Conservation (phyloP, 441 rosid genomes). For the Euphorbia schlechtendalii region DNA sequence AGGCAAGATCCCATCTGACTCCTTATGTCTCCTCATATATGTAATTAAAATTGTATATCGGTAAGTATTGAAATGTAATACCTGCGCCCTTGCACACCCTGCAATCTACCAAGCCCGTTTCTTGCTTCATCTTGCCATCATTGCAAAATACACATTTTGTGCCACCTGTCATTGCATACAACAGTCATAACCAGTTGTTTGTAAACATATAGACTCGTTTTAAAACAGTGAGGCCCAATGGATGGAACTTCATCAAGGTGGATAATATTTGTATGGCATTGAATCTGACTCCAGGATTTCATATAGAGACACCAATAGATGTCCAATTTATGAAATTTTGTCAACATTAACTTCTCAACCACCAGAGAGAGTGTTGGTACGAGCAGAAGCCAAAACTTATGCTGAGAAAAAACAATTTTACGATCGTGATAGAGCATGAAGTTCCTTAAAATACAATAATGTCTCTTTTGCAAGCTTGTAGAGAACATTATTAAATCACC, state of each 20-base stretch:
- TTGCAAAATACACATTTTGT: conserved; percentile 81
- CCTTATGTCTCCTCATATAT: neutral
- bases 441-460: neutral
- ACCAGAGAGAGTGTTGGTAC: neutral
- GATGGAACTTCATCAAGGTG: too few species aligned
- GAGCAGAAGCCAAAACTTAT: neutral
- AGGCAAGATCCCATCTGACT: neutral
- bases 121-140: conserved; percentile 79
- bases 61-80: conserved; percentile 20
- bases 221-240: too few species aligned
- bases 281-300: neutral
- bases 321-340: neutral
- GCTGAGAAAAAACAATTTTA: neutral
- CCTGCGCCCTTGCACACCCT: conserved; percentile 91
- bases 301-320: neutral
- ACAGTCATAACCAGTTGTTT: neutral
- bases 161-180: conserved; percentile 43
- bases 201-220: too few species aligned
- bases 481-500: neutral
- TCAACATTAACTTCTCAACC: neutral
- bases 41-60: neutral
- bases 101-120: conserved; percentile 59
- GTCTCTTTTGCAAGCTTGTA: neutral
- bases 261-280: too few species aligned
- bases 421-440: neutral